Base-by-base conservation (phyloP, 2,329 filamentous ascomycete species). In the Clarireedia monteithiana region DNA sequence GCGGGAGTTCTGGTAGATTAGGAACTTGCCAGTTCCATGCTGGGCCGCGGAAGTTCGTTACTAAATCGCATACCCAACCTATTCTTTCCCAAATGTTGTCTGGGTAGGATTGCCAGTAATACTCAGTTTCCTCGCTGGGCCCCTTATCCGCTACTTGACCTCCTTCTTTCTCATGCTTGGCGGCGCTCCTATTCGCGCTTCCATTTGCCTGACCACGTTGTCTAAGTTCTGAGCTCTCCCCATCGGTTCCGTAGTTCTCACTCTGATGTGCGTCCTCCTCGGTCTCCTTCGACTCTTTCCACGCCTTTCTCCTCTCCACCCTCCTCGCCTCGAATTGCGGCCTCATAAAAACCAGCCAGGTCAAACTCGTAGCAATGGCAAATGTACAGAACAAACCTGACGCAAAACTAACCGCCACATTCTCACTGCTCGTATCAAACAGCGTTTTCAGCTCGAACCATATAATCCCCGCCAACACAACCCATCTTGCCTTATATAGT, bases 61-160 rank as follows among this genome's bases (percentile, higher is more conserved):
- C 68, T n/a, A 85, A 71, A 60, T 84, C 82, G 15, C 75, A 63
- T 0, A 75, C 71, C 83, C 83, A 86, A 60, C 71, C 70, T 6
- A 85, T 66, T 10, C 83, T 75, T 42, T 77, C 68, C 24, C 64
- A 51, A 47, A 83, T 76, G 1, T 69, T 77, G 3, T 77, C 66
- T 4, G 82, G 83, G 60, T 78, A 86, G 0, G 74, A 68, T 65
- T 86, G 77, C 83, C 83, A 86, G 63, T 78, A 76, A 55, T 83
- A 84, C 56, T 80, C 74, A 47, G 71, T 71, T 15, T 53, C 50
- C 58, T 58, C 50, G 44, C 40, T n/a, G 39, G 55, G 17, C 26
- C 40, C 27, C 53, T 48, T 17, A 6, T n/a, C 12, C 12, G 6
- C 46, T 34, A 26, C 38, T 36, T 46, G 36, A 5, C 52, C 23